Base-by-base conservation (phyloP, 225 moss, liverwort and hornwort genomes). In the Marchantia polymorpha region DNA sequence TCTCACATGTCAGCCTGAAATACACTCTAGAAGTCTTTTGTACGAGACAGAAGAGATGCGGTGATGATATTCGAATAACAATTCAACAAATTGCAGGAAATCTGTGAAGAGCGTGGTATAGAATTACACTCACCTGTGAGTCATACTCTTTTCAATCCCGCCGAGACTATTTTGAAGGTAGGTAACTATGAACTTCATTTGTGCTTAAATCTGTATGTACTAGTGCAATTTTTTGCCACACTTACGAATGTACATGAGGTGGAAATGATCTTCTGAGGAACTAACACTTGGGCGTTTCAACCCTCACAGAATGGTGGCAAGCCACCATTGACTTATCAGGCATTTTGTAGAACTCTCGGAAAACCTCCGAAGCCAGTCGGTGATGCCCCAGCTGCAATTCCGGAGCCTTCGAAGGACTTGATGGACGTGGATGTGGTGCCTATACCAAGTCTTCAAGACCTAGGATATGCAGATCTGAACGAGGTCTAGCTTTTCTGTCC, bases 61-160 rank as follows among this genome's bases (percentile, higher is more conserved):
- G 12, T 9, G 50, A 52, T 19, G 26, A 66, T 70, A 54, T 30
- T 61, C 63, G 16, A 15, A 10, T 7, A 22, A 60, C 3, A 7
- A 39, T 1, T 22, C 27, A 12, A 30, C 31, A 20, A 68, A 51
- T 76, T 82, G 84, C 90, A 99, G 97, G 82, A 92, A 86, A 52
- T 66, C 81, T 59, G 95, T 89, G 64, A 2, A 56, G 6, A 83
- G 72, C 80, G 27, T 2, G 95, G 92, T 60, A 88, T 95, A 12
- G 91, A 91, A 81, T 86, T 95, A 56, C 86, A 86, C 81, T 84
- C 87, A 59, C 93, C 92, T 82, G 86, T 92, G 19, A 99, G 95
- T 78, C 95, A 99, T 78, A 99, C 97, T 7, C 81, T 99, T 46
- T 95, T 91, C 76, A 85, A 93, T 68, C 95, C 93, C 74, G 68